A percentile compares a stretch with the other conserved stretches of the same genome.
phyloP scores from a whole-genome alignment of 805 yeast genomes.

The Debaryomyces hansenii region DNA sequence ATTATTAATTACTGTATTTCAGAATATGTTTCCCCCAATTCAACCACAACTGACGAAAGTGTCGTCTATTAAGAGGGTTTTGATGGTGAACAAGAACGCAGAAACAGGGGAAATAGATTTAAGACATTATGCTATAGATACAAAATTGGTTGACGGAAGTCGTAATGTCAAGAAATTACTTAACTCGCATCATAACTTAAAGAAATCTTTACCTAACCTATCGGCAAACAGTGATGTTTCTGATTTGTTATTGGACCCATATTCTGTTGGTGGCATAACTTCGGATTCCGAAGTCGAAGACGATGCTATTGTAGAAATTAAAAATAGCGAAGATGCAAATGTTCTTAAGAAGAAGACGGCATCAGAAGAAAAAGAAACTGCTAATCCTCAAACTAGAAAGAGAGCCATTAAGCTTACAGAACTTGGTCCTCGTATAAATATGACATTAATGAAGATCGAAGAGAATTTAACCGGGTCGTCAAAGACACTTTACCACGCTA shows the following conservation, averaged over 20 bases:
- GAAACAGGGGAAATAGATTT: conserved; percentile 75
- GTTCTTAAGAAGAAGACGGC: conserved; percentile 19
- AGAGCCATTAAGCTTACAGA: conserved; percentile 91
- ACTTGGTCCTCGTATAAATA: conserved; percentile 84
- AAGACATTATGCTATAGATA: conserved; percentile 87
- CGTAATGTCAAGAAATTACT: conserved; percentile 71
- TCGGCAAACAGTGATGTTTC: conserved; percentile 70
- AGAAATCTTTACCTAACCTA: conserved; percentile 70
- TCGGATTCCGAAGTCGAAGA: conserved; percentile 95
- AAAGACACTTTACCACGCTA: conserved; percentile 81
- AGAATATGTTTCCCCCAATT: conserved; percentile 93
- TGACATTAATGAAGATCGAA: conserved; percentile 81
- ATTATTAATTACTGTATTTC: conserved; percentile 83
- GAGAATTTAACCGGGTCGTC: conserved; percentile 85
- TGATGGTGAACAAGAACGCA: conserved; percentile 73
- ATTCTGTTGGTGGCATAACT: conserved; percentile 76
- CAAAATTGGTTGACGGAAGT: conserved; percentile 79
- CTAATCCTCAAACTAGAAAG: conserved; percentile 43
- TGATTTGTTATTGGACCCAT: conserved; percentile 80
- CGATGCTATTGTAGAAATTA: conserved; percentile 73
- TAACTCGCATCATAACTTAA: conserved; percentile 57
- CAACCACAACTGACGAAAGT: conserved; percentile 81
- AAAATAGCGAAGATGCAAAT: conserved; percentile 19
- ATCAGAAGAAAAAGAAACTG: conserved; percentile 18
- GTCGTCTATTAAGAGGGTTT: conserved; percentile 74